Base-by-base conservation (phyloP, 2,329 filamentous ascomycete species). In the Gliomastix tumulicola region DNA sequence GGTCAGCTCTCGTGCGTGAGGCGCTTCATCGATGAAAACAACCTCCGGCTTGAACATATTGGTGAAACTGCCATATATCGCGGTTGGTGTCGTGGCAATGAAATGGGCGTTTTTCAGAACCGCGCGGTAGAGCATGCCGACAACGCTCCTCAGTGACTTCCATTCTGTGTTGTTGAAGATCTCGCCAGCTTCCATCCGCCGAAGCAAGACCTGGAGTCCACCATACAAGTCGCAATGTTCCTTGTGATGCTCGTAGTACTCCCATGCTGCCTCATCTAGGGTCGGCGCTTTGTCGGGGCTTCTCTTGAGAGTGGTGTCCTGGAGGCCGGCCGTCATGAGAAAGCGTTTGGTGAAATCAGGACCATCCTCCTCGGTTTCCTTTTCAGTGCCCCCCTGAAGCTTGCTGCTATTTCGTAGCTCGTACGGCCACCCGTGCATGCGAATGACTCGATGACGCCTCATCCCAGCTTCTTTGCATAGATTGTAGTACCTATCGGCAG, bases 21-120 rank as follows among this genome's bases (percentile, higher is more conserved):
- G 62, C 0, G 64, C 62, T 54, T 94, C 87, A 30, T 89, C 88
- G 44, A 94, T 85, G 51, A 94, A 89, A 1, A 92, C 77, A 44
- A 94, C 80, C 47, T 92, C 84, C 0, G 88, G 86, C 44, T 84
- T 82, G 21, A 88, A 87, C 7, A 88, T 49, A 3, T 50, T 54
- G 0, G 54, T 45, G 22, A 69, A 65, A 1, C 49, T 44, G 0
- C 57, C 56, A 5, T 53, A 57, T 0, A 63, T 59, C 4, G 65
- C 63, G 1, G 68, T 66, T 0, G 67, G 66, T 2, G 67, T 69
- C 0, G 66, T 66, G 0, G 65, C 65, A 3, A 71, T 53, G 35
- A 69, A 69, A 32, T 69, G 66, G 0, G 62, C 55, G 4, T 55
- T 45, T 3, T 41, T 42, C 1, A 70, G 46, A 0, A 66, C 60